Evolutionary conservation across 345 rosid genomes (phyloP), one percentile per base, ranked within the genome.

Genomic region (Crucihimalaya himalaica): DNA sequence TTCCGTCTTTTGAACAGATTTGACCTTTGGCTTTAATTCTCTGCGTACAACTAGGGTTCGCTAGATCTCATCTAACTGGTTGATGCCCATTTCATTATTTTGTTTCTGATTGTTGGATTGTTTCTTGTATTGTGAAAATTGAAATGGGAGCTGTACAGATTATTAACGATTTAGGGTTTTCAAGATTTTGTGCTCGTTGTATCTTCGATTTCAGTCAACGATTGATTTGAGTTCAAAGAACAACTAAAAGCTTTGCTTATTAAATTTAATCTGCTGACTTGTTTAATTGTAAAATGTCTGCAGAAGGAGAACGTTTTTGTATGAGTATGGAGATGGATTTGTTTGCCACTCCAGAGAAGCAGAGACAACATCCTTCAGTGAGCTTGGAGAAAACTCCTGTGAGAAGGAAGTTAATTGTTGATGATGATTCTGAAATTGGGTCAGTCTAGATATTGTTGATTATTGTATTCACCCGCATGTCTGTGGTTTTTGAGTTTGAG

Each of bases 331-430:
- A 73, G 72, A 77, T 79, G 80, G 71, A 69, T 6, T 39, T 57
- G 57, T 71, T 76, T 66, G 69, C 10, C 5, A 70, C 83, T 56
- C 81, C 81, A 5, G 68, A 71, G 63, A 73, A 65, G 73, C 60
- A 70, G 50, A 71, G 47, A 7, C 66, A 63, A 55, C 60, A 52
- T 51, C 20, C 53, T 40, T 59, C 75, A 27, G 45, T 37, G 66
- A 64, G 73, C 23, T 29, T 74, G 40, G 68, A 70, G 52, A 79
- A 68, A 62, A 71, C 83, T 63, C 66, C 59, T 0, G 69, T 54
- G 8, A 76, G 73, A 66, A 81, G 64, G 70, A 79, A 45, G 31
- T 46, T 72, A 50, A 74, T 72, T 1, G 62, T 66, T 68, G 74
- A 76, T 68, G 75, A 79, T 0, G 82, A 70, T 60, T 40, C 18